These are phyloP conservation scores for Phytophthora vignae DNA, from an alignment of 352 stramenopile genomes.

Conservation along the genomic window DNA sequence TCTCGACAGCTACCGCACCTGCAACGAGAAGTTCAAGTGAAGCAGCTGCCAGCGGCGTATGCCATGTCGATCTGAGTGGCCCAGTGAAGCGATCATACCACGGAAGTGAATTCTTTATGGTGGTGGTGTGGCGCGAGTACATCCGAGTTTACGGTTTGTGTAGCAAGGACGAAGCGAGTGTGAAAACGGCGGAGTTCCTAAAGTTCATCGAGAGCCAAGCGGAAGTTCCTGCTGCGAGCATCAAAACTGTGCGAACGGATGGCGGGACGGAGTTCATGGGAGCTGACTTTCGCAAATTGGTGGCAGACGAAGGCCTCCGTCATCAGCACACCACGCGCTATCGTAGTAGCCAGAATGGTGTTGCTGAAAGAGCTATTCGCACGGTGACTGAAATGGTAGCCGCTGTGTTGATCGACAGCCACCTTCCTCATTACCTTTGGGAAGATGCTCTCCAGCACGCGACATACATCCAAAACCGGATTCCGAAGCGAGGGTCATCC, in stretches of 20 bases:
- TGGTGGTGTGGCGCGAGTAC: too few species aligned
- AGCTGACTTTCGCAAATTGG: neutral
- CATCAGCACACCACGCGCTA: slow-evolving; percentile 11
- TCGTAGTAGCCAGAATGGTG: slow-evolving; percentile 7
- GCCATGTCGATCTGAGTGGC: too few species aligned
- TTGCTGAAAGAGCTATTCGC: slow-evolving; percentile 6
- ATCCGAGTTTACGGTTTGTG: too few species aligned
- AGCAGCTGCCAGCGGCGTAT: too few species aligned
- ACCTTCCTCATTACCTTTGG: slow-evolving; percentile 6
- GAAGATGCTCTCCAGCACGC: slow-evolving; percentile 6
- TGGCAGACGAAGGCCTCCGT: neutral
- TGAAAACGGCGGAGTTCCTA: too few species aligned
- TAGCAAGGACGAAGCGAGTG: too few species aligned
- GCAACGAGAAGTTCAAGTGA: too few species aligned
- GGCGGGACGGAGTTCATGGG: neutral
- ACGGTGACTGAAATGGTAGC: slow-evolving; percentile 6
- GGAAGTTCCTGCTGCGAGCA: too few species aligned
- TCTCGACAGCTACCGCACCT: too few species aligned
- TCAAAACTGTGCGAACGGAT: neutral
- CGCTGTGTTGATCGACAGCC: neutral
- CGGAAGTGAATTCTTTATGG: too few species aligned
- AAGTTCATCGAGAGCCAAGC: too few species aligned
- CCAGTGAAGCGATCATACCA: too few species aligned
- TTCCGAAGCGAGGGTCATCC: neutral
- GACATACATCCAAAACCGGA: slow-evolving; percentile 1